Evolutionary conservation across 192 early-diverging fungal species (phyloP), one percentile per base, ranked within the genome.

Genomic region (Rhizophagus clarus): DNA sequence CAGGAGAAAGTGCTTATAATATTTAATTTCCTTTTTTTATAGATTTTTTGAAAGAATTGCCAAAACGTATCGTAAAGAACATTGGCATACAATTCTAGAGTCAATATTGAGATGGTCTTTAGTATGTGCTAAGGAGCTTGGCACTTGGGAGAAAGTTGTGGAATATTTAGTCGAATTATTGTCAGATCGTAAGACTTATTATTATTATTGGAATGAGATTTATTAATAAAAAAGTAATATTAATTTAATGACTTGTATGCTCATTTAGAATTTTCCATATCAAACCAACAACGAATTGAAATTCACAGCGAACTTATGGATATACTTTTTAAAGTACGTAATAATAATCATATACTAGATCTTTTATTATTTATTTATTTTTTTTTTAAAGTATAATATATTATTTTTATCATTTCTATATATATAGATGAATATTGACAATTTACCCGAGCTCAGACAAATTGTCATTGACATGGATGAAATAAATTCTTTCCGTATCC

Each of bases 31-130:
- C 26, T 45, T 71, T 56, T 49, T 15, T 5, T 34, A 3, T 68
- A 92, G 89, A 61, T 97, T 97, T 80, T 97, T 94, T 85, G 95
- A 96, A 64, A 83, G 96, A 3, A 97, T 97, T 70, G 90, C 87
- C 63, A 95, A 94, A 74, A 96, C 93, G 8, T 97, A 97, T 83
- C 90, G 96, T 4, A 96, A 96, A 79, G 96, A 97, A 80, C 81
- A 85, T 42, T 97, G 96, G 96, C 84, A 85, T 72, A 75, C 82
- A 28, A 87, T 97, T 2, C 83, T 97, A 14, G 90, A 86, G 10
- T 90, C 89, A 8, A 93, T 96, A 22, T 74, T 94, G 40, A 81
- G 85, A 60, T 90, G 86, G 82, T 93, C 89, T 5, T 72, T 92
- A 6, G 85, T 85, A 12, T 96, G 96, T 84, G 95, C 95, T 3